Evolutionary conservation across 768 basidiomycete genomes (phyloP).

Genomic region (Myochromella boudieri): DNA sequence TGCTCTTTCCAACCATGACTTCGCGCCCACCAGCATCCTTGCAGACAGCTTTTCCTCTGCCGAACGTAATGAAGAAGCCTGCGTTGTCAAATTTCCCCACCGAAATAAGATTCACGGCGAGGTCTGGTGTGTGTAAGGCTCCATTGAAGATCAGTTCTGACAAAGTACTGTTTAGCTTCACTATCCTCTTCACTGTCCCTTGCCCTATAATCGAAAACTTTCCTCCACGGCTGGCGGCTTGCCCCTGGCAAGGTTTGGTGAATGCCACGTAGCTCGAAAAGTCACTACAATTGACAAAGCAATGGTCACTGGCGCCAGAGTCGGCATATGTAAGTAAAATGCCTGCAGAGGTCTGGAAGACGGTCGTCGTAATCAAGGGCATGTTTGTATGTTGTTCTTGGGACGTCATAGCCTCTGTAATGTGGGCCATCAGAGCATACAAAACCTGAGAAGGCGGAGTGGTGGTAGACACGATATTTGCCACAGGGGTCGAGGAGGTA

Average conservation of each 20-base stretch:
- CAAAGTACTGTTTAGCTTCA: not conserved
- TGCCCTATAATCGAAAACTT: not conserved
- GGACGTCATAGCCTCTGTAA: too few relatives aligned
- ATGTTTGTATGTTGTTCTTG: too few relatives aligned
- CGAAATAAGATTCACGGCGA: conserved; percentile 3
- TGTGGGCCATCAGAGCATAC: too few relatives aligned
- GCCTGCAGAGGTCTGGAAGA: too few relatives aligned
- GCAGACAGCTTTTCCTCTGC: not conserved
- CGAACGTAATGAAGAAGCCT: not conserved
- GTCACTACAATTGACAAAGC: not conserved
- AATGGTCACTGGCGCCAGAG: not conserved
- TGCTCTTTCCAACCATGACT: not conserved
- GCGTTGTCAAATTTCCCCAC: conserved; percentile 1
- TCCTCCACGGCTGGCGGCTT: not conserved
- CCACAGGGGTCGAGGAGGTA: not conserved
- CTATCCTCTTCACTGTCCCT: not conserved
- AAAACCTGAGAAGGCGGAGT: too few relatives aligned
- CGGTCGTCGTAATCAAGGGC: too few relatives aligned
- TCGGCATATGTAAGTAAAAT: not conserved
- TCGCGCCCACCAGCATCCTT: not conserved
- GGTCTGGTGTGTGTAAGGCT: conserved; percentile 1
- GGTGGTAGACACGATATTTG: not conserved
- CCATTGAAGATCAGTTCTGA: not conserved
- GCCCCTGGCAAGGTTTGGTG: not conserved
- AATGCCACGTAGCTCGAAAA: not conserved